Evolutionary conservation across 2,329 filamentous ascomycete species (phyloP), one percentile per base, ranked within the genome.

Genomic region (Annulohypoxylon truncatum): DNA sequence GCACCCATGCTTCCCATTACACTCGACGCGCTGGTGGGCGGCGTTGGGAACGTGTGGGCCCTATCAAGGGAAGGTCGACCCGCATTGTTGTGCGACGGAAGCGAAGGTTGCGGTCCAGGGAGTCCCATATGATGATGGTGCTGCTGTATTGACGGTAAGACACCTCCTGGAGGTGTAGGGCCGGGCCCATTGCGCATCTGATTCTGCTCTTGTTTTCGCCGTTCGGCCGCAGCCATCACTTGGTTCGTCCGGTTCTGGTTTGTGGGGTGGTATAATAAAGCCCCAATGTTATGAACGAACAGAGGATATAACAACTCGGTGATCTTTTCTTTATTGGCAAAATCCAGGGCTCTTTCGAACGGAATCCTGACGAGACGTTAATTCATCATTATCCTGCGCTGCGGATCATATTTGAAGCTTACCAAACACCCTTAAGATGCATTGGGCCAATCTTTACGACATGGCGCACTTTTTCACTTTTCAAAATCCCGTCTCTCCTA

Each of bases 261-360:
- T 40, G 92, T 91, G 0, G 96, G 95, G 78, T 98, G 95, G 79
- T 97, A 98, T 52, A 98, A 87, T 70, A 98, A 85, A 62, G 93
- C 92, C 65, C 93, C 93, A 77, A 98, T 98, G 80, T 98, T 97
- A 80, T 98, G 94, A 38, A 98, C 96, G 78, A 99, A 99, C 51
- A 99, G 84, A 55, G 96, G 96, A 79, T 98, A 99, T 58, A 98
- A 83, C 50, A 94, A 83, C 80, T 98, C 95, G 0, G 96, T 98
- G 70, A 98, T 99, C 82, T 98, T 98, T 81, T 99, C 96, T 85
- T 97, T 98, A 83, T 99, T 99, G 71, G 96, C 96, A 78, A 99
- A 98, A 75, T 98, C 96, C 57, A 99, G 83, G n/a, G 96, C 96
- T 71, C 96, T 91, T 73, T 98, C 96, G 74, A 97, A 98, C 1